phyloP scores from a whole-genome alignment of 2,329 filamentous ascomycete species.

The Aspergillus novofumigatus region DNA sequence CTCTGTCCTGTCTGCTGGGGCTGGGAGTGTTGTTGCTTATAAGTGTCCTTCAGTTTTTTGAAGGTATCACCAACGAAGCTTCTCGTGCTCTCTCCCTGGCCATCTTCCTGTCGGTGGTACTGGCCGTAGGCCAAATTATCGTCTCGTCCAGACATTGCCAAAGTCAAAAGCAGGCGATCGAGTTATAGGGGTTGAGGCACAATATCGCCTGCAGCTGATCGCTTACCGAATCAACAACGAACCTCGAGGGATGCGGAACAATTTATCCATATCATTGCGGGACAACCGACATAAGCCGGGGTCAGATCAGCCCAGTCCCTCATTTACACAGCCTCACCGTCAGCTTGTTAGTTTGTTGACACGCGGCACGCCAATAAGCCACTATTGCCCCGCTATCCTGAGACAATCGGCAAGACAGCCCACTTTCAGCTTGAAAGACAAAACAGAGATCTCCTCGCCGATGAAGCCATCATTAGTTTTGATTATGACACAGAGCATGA shows the following conservation, averaged over 20 bases:
- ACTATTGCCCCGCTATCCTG: neutral
- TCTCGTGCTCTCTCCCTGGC: conserved; percentile 37
- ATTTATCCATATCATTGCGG: neutral
- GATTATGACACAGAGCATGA: neutral
- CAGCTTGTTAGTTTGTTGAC: neutral
- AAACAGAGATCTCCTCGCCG: neutral
- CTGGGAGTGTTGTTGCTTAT: conserved; percentile 21
- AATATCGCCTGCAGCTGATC: neutral
- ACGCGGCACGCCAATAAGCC: neutral
- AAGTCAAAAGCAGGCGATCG: neutral
- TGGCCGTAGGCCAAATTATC: conserved; percentile 55
- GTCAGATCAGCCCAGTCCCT: neutral
- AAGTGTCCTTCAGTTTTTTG: conserved; percentile 40
- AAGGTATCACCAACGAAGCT: conserved; percentile 51
- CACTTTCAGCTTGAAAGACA: neutral
- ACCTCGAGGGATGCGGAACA: neutral
- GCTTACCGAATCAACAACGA: neutral
- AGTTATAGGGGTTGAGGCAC: neutral
- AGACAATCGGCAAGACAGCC: neutral
- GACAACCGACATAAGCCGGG: neutral
- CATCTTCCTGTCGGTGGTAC: conserved; percentile 29
- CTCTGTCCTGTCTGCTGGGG: conserved; percentile 7
- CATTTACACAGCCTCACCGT: neutral
- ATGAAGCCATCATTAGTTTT: neutral
- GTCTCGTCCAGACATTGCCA: conserved; percentile 40